Evolutionary conservation across 306 rosid genomes (phyloP), one percentile per base, ranked within the genome.

Genomic region (Quercus glauca): DNA sequence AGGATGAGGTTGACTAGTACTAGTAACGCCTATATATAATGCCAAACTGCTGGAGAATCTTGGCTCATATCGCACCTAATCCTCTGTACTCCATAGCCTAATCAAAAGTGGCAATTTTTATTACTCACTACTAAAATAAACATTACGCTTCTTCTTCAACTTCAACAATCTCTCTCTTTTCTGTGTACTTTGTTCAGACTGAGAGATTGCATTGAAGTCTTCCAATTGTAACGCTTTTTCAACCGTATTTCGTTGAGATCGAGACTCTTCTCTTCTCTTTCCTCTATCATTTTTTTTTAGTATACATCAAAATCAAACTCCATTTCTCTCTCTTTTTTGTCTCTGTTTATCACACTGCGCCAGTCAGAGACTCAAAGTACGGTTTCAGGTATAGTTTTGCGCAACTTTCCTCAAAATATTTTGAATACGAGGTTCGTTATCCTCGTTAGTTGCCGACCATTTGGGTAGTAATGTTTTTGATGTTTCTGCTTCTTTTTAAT

Each of bases 161-260:
- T 67, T 33, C 72, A 31, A 1, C 72, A 1, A 7, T 52, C 55
- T 28, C 79, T 82, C 45, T 58, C 69, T 67, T 14, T 14, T 51
- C 58, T 61, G 14, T 75, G 17, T 9, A 6, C 15, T 11, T 5
- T 29, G 26, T 49, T 5, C 11, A 15, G 58, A 5, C 12, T 7
- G 6, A 21, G 41, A 35, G 72, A 8, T 82, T 57, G 69, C 77
- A 41, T 69, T 18, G 80, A 20, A 75, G 59, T 76, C 59, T 37
- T 74, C 60, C 37, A 68, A 31, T 51, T 69, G 21, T 74, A 26
- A 43, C 55, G 23, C 28, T 55, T 18, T 51, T 17, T 33, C n/a
- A 74, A 55, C 68, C 31, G 20, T 71, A 23, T 57, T 35, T 84
- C 21, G 55, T 29, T 26, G 29, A 57, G 76, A 78, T 78, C 71